phyloP scores from a whole-genome alignment of 306 rosid genomes.

The Prosopis cineraria region DNA sequence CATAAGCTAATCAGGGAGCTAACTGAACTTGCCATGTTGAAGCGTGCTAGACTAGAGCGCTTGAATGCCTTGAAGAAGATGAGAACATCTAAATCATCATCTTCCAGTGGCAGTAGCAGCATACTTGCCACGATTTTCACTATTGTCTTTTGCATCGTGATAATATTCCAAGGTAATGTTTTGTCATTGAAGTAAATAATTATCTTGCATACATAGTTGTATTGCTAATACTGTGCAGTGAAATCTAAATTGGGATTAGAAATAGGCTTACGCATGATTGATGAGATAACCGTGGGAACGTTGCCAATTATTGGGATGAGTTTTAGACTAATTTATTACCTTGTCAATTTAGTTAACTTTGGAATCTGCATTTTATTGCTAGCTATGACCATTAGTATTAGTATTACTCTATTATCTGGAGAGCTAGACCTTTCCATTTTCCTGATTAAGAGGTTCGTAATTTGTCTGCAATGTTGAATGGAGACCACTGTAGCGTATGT shows the following conservation, averaged over 20 bases:
- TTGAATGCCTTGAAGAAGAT: conserved; percentile 78
- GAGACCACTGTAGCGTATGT: background rate
- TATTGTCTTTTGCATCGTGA: conserved; percentile 74
- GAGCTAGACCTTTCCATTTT: conserved; percentile 28
- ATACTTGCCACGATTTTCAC: conserved; percentile 72
- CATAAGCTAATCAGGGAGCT: conserved; percentile 78
- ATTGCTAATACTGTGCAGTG: conserved; percentile 4
- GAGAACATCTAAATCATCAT: conserved; percentile 66
- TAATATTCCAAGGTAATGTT: conserved; percentile 74
- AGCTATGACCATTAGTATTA: background rate
- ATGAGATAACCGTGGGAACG: background rate
- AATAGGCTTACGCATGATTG: conserved; percentile 20
- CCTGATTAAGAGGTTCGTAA: background rate
- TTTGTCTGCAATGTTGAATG: background rate
- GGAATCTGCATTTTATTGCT: conserved; percentile 5
- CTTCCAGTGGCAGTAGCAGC: conserved; percentile 50
- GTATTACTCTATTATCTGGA: too few relatives aligned
- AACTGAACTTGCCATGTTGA: conserved; percentile 77
- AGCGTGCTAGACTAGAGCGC: conserved; percentile 78
- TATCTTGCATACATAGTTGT: conserved; percentile 11
- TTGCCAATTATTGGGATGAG: conserved; percentile 19
- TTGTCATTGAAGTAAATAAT: conserved; percentile 5
- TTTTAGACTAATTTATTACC: background rate
- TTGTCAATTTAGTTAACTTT: conserved; percentile 10
- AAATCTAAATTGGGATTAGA: conserved; percentile 10